Evolutionary conservation across 257 asterid species (phyloP), one percentile per base, ranked within the genome.

Genomic region (Solanum appendiculatum): DNA sequence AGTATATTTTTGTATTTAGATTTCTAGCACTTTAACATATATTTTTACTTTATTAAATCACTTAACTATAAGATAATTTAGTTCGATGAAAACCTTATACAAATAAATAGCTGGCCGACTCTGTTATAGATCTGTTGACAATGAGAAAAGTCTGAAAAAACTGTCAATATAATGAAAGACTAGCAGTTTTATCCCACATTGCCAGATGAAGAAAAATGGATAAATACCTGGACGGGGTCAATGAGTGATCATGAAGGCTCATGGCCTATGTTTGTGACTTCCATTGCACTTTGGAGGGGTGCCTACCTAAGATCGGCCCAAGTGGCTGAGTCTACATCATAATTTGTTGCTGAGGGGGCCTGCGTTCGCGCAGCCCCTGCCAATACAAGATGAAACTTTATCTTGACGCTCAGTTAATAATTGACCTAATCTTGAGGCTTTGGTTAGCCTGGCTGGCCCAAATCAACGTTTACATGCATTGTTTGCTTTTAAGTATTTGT

Each of bases 251-350:
- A 23, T 3, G 0, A 82, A 86, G 90, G 90, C 46, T 64, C 68
- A 89, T 64, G 92, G 86, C 90, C 85, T 91, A 66, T 88, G 78
- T 12, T 56, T 85, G 86, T 75, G 85, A 66, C 91, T 36, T 89
- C 82, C 90, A 91, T 86, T 89, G 92, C 90, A 89, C 92, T 51
- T 64, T 0, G 89, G 85, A 89, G 75, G 89, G 90, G 90, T 31
- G 69, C 86, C 51, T 48, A 9, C 4, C 5, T 72, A 72, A 72
- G 46, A 23, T 34, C 18, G 29, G 2, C 29, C 2, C 46, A 72
- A 72, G 48, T 34, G 29, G 5, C 0, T 0, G 46, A 72, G 9
- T 23, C 29, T 72, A 72, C 0, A 18, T 72, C 27, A 72, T 34
- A 72, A 72, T 72, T 34, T 72, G 18, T 72, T 39, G 9, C 14